phyloP scores from a whole-genome alignment of 306 rosid genomes.

The Vigna radiata region DNA sequence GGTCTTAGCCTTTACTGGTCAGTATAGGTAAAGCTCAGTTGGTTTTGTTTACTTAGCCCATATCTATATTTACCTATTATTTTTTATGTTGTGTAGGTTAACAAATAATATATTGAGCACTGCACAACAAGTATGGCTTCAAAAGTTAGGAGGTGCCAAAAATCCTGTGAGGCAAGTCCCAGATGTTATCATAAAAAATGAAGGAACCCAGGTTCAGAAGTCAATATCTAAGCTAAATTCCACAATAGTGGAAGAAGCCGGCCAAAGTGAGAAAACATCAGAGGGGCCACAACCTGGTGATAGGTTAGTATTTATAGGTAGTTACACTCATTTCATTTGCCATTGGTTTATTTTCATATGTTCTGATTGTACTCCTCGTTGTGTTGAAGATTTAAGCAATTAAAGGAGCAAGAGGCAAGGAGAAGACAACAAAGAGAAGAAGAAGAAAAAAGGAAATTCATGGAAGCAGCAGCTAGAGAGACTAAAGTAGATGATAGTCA shows the following conservation, averaged over 20 bases:
- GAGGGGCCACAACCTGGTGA: conserved; percentile 81
- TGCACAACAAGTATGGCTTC: conserved; percentile 97
- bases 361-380: conserved; percentile 15
- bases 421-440: conserved; percentile 75
- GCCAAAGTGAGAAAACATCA: conserved; percentile 56
- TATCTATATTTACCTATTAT: conserved; percentile 41
- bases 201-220: conserved; percentile 55
- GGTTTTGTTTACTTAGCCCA: conserved; percentile 29
- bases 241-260: conserved; percentile 49
- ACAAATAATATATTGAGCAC: conserved; percentile 96
- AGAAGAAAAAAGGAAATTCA: conserved; percentile 74
- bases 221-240: conserved; percentile 55
- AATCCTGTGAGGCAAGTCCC: conserved; percentile 56
- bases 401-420: conserved; percentile 87
- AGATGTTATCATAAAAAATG: conserved; percentile 56
- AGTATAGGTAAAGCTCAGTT: conserved; percentile 45
- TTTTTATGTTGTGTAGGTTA: conserved; percentile 61
- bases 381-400: conserved; percentile 71
- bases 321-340: conserved; percentile 17
- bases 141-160: conserved; percentile 89
- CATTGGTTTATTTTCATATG: conserved; percentile 20
- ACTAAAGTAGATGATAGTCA: conserved; percentile 41
- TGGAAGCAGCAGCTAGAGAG: conserved; percentile 61
- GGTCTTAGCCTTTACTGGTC: conserved; percentile 99
- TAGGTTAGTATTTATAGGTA: conserved; percentile 56